Conservation (phyloP, 306 rosid species). For the Casuarina glauca region DNA sequence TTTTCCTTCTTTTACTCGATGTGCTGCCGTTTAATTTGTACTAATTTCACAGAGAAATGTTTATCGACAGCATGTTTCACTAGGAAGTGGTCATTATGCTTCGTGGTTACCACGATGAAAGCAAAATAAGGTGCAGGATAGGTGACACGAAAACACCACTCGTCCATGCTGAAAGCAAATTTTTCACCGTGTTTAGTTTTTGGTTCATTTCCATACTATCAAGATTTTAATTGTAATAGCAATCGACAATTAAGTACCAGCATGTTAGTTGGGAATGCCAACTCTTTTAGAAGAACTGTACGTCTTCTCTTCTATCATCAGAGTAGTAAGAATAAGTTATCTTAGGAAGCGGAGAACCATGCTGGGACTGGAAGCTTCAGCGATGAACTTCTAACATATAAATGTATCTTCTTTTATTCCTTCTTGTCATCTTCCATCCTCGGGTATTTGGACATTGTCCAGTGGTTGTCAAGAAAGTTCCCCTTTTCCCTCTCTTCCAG, state of each 20-base stretch:
- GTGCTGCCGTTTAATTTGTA: constrained; percentile 19
- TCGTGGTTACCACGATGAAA: constrained; percentile 10
- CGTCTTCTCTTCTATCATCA: neutral
- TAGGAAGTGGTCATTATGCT: constrained; percentile 3
- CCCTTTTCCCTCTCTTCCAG: neutral
- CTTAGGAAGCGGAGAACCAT: too few species aligned
- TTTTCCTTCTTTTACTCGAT: neutral
- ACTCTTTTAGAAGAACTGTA: neutral
- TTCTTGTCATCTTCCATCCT: neutral
- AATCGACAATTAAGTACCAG: neutral
- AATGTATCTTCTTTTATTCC: neutral
- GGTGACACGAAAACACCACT: neutral
- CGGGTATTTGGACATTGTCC: neutral
- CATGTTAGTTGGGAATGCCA: neutral
- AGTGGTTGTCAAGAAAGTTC: neutral
- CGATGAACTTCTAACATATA: too few species aligned
- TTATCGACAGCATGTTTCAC: neutral
- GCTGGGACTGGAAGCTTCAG: too few species aligned
- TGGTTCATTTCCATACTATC: neutral
- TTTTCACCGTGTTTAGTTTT: neutral
- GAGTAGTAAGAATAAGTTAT: neutral
- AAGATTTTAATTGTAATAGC: neutral
- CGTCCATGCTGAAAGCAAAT: neutral
- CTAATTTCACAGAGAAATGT: constrained; percentile 27
- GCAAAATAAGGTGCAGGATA: constrained; percentile 8